Conservation (phyloP, 2,329 filamentous ascomycete genomes). For the Calonectria multiphialidica region DNA sequence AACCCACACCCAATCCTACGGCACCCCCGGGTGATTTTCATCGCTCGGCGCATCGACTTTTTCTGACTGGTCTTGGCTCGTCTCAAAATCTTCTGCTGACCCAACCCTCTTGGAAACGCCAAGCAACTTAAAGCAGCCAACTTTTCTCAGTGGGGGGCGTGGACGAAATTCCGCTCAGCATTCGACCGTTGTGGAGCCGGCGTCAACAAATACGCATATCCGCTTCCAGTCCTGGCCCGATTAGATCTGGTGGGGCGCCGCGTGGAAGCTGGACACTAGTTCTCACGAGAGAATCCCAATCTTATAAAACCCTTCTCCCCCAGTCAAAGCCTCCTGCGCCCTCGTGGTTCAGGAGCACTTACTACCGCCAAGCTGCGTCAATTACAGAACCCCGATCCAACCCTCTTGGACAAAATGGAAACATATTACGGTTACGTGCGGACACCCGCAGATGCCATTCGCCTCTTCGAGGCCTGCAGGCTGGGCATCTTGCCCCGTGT, state of each 20-base stretch:
- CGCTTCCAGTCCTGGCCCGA: constrained; percentile 39
- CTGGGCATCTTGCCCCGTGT: constrained; percentile 91
- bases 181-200: constrained; percentile 42
- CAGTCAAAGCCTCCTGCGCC: constrained; percentile 30
- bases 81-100: constrained; percentile 24
- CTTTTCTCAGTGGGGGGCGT: constrained; percentile 36
- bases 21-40: constrained; percentile 20
- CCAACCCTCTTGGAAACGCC: constrained; percentile 38
- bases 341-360: constrained; percentile 24
- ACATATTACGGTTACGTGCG: constrained; percentile 96
- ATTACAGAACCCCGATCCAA: constrained; percentile 30
- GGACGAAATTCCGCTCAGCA: constrained; percentile 43
- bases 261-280: constrained; percentile 40
- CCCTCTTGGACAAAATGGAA: constrained; percentile 75
- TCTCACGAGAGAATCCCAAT: constrained; percentile 34
- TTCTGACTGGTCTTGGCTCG: constrained; percentile 29
- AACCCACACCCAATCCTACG: constrained; percentile 25
- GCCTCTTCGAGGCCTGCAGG: constrained; percentile 97
- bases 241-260: constrained; percentile 45
- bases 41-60: constrained; percentile 26
- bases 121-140: constrained; percentile 37
- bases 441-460: constrained; percentile 96
- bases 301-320: constrained; percentile 29
- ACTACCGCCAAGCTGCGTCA: constrained; percentile 35
- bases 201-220: constrained; percentile 37